Percentiles rank a stretch among this genome's conserved stretches.
Conservation (phyloP, 805 yeast genomes). For the Hanseniaspora lachancei region DNA sequence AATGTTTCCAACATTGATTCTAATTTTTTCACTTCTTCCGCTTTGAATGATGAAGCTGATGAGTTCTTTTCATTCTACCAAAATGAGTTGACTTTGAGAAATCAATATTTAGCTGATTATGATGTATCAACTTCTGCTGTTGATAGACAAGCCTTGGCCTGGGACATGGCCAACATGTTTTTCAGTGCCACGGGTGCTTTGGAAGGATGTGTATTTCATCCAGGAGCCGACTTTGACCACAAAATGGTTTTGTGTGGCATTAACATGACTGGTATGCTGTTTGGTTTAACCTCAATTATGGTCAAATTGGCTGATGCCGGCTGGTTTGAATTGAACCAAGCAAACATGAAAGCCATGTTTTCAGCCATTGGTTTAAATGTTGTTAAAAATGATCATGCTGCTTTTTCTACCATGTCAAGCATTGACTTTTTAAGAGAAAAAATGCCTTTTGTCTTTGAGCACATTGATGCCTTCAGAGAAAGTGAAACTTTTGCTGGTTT, state of each 20-base stretch:
- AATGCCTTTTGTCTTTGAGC: not conserved
- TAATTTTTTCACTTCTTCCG: not conserved
- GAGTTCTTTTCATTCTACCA: not conserved
- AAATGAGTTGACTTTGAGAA: not conserved
- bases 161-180: slow-evolving; percentile 9
- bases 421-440: not conserved
- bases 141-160: not conserved
- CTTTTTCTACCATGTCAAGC: not conserved
- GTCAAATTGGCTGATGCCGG: not conserved
- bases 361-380: slow-evolving; percentile 1
- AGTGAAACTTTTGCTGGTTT: not conserved
- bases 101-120: not conserved
- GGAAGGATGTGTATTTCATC: not conserved
- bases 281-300: not conserved
- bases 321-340: not conserved
- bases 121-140: not conserved
- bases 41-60: not conserved
- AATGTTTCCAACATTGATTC: not conserved
- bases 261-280: slow-evolving; percentile 4
- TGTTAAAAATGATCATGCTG: not conserved
- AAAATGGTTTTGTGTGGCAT: slow-evolving; percentile 6
- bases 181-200: slow-evolving; percentile 2
- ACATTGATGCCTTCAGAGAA: slow-evolving; percentile 1
- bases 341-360: not conserved
- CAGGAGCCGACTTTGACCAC: not conserved